Evolutionary conservation across 371 early-diverging fungal species (phyloP), one percentile per base, ranked within the genome.

Genomic region (Saksenaea oblongispora): DNA sequence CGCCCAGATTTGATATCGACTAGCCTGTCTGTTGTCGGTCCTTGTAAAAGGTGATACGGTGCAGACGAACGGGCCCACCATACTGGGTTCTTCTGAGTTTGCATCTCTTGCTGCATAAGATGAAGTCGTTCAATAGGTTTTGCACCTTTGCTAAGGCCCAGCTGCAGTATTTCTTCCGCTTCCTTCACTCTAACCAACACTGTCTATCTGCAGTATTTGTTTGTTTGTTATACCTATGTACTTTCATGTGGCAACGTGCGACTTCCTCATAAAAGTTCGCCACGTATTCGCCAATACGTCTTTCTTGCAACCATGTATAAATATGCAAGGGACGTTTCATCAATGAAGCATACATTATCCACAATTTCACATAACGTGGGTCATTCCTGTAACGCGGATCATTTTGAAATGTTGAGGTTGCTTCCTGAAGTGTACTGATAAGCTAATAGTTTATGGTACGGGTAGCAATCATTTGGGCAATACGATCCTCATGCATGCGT

Each of bases 391-490:
- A 67, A 0, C 70, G 69, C 8, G 35, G 22, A 42, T 66, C 66
- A 35, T 62, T 28, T 39, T 66, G 59, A 55, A 66, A 66, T 13
- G 42, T 56, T 13, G 24, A 14, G 4, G 56, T 63, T 13, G 41
- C 42, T 17, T 56, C 62, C 36, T 66, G 62, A 22, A 73, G 56
- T n/a, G 47, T 15, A 15, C 28, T 35, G 11, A 66, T 55, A 18
- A 65, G 47, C 14, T 54, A 34, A 34, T 28, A 54, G n/a, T 58
- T 79, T 72, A 14, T 87, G 83, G 59, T 79, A 85, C 36, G 56
- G 61, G 77, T 74, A 28, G 85, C 79, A 10, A 88, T 69, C 17
- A 85, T 82, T 85, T 88, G 90, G 26, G 72, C 68, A 15, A 92
- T 72, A 58, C 90, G 87, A 17, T 80, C 75, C 56, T 76, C 67